These are phyloP conservation scores for Candida caryicola DNA, from an alignment of 805 yeast species.

Conservation along the genomic window DNA sequence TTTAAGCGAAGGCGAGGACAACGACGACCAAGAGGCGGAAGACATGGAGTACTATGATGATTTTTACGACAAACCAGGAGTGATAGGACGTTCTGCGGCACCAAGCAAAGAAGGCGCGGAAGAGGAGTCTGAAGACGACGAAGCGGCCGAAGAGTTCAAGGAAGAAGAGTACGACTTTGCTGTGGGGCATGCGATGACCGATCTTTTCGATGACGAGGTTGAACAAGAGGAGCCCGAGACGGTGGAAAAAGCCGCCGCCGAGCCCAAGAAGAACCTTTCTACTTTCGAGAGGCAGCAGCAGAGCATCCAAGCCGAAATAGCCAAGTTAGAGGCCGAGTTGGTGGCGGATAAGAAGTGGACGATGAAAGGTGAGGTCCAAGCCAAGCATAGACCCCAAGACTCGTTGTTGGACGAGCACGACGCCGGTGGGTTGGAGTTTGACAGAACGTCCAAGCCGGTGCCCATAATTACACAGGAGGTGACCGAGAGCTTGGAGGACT, in stretches of 20 bases:
- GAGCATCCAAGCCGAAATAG: conserved; percentile 73
- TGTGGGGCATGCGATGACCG: conserved; percentile 59
- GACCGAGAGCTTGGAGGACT: conserved; percentile 82
- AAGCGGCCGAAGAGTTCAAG: conserved; percentile 32
- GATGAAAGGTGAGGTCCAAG: conserved; percentile 86
- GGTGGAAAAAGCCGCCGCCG: conserved; percentile 15
- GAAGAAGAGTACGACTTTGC: conserved; percentile 65
- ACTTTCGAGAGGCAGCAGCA: conserved; percentile 82
- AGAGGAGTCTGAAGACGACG: conserved; percentile 38
- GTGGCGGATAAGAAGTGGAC: conserved; percentile 93
- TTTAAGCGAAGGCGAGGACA: conserved; percentile 47
- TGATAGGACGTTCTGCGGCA: conserved; percentile 17
- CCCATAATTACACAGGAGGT: conserved; percentile 90
- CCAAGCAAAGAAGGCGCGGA: conserved; percentile 15
- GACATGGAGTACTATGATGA: conserved; percentile 62
- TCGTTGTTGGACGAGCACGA: conserved; percentile 68
- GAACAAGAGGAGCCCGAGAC: conserved; percentile 13
- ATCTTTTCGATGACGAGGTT: conserved; percentile 48
- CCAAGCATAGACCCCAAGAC: conserved; percentile 78
- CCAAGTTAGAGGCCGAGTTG: conserved; percentile 76
- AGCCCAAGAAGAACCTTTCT: conserved; percentile 43
- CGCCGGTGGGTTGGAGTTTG: conserved; percentile 69
- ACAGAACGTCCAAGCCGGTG: conserved; percentile 90
- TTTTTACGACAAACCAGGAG: conserved; percentile 53
- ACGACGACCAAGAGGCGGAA: conserved; percentile 28